phyloP scores from a whole-genome alignment of 257 asterid genomes.

The Datura wrightii region DNA sequence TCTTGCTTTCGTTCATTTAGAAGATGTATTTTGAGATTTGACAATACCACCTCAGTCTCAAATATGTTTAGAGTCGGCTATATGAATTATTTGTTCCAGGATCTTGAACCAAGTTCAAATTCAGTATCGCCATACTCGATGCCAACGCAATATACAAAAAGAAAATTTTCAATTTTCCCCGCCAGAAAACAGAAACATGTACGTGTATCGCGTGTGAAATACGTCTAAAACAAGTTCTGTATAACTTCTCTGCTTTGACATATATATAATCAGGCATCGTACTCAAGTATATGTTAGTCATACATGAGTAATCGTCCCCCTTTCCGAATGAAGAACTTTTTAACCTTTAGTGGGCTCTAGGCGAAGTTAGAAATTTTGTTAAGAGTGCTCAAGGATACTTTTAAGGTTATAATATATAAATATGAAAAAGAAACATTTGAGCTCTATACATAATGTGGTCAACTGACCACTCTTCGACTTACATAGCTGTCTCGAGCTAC shows the following conservation, averaged over 20 bases:
- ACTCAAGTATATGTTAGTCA: background rate
- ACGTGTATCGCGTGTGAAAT: background rate
- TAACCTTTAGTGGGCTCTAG: background rate
- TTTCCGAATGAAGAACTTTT: background rate
- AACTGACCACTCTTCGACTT: background rate
- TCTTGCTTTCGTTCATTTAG: too few relatives aligned
- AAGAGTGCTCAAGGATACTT: background rate
- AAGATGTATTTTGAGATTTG: too few relatives aligned
- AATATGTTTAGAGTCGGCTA: background rate
- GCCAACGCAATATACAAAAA: background rate
- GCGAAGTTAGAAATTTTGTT: background rate
- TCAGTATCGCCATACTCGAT: background rate
- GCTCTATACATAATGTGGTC: background rate
- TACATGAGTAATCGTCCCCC: background rate
- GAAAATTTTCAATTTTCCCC: background rate
- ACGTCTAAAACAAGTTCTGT: background rate
- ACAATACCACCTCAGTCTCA: too few relatives aligned
- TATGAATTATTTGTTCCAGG: background rate
- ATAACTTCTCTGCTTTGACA: background rate
- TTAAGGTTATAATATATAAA: background rate
- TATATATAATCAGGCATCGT: background rate
- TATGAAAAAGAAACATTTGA: background rate
- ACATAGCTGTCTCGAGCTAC: background rate
- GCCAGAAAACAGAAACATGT: background rate
- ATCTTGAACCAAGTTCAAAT: background rate